Base-by-base conservation (phyloP, 169 alveolate genomes). In the Babesia sp. region DNA sequence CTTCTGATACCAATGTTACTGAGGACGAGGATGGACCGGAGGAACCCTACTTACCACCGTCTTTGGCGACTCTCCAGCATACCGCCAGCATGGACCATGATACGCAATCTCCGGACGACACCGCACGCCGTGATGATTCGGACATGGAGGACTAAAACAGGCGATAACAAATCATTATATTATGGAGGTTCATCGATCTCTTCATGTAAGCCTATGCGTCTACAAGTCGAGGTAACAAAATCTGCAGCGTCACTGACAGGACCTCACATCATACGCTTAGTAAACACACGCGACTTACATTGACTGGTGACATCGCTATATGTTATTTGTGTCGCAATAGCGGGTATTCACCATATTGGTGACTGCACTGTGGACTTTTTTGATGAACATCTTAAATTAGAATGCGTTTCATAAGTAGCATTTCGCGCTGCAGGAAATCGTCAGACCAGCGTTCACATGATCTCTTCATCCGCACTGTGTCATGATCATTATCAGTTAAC, bases 21-120 rank as follows among this genome's bases (percentile, higher is more conserved):
- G 74, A 64, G 18, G 74, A 64, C 33, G 74, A 64, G 39, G 74
- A 45, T 20, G 41, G 41, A 8, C 45, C 68, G 24, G 83, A 72
- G 24, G 83, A 72, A 31, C 74, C 75, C 11, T 72, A 72, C 45
- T 51, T 72, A 63, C 83, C 83, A 0, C 83, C 83, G 14, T 59
- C 83, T 41, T 33, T 72, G 16, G 83, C 36, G n/a, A 56, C 51
- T 7, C 34, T 72, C 29, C 69, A 72, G 66, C 46, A 28, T n/a
- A 31, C 2, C n/a, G 31, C 79, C 33, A 3, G 16, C 44, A 54
- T 53, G 70, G 79, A 54, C 6, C 50, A 69, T 28, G 79, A 69
- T 16, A 20, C 0, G 33, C 55, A 5, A 18, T 48, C 56, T 48
- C 12, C 18, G 18, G 56, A 48, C 11, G 59, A 18, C 69, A 14